Conservation (phyloP, 768 basidiomycete species). For the Amanita polypyramis region DNA sequence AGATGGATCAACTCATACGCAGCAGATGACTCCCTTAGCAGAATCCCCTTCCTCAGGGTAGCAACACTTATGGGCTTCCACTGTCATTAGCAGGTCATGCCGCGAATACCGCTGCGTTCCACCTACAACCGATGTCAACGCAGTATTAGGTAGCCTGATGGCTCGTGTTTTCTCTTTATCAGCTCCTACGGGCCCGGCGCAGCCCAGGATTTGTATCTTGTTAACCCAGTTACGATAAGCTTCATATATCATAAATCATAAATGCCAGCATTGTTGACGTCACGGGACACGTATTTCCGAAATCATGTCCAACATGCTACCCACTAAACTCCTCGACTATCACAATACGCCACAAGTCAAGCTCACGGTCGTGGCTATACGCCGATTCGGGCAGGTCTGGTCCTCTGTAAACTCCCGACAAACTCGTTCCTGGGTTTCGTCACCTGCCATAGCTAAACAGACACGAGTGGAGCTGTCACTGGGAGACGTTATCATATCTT, state of each 20-base stretch:
- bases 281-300: not conserved
- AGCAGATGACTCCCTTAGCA: too few relatives aligned
- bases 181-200: not conserved
- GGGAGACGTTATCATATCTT: not conserved
- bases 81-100: not conserved
- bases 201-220: not conserved
- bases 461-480: not conserved
- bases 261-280: not conserved
- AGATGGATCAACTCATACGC: too few relatives aligned
- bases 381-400: not conserved
- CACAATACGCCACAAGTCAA: not conserved
- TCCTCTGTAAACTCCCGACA: not conserved
- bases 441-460: not conserved
- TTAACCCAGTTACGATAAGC: not conserved
- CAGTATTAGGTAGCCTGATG: not conserved
- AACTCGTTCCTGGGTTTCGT: not conserved
- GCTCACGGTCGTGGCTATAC: not conserved
- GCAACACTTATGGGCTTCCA: not conserved
- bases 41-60: not conserved
- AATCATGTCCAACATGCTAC: not conserved
- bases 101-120: conserved; percentile 1
- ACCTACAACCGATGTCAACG: not conserved
- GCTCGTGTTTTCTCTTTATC: not conserved
- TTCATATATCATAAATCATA: too few relatives aligned
- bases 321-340: not conserved